These are phyloP conservation scores for Entomortierella chlamydospora DNA, from an alignment of 192 early-diverging fungal genomes.

Conservation along the genomic window DNA sequence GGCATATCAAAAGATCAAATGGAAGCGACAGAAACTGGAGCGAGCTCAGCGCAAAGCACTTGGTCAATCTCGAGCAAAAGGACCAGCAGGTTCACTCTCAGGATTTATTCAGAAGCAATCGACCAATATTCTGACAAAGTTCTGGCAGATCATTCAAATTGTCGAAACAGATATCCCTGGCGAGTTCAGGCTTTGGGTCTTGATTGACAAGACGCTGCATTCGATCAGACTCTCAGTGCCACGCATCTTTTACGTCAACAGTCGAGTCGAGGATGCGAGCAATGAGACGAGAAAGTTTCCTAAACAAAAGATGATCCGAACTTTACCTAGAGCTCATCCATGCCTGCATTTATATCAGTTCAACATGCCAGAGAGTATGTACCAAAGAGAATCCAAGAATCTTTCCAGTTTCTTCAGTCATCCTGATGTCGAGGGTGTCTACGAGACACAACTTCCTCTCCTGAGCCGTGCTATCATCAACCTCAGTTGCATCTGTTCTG, in stretches of 20 bases:
- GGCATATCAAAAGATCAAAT: conserved; percentile 79
- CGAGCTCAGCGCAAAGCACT: conserved; percentile 61
- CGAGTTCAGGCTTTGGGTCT: conserved; percentile 89
- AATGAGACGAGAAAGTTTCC: conserved; percentile 34
- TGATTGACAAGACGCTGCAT: conserved; percentile 77
- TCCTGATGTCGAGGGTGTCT: conserved; percentile 91
- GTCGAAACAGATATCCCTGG: conserved; percentile 85
- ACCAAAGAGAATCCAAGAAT: conserved; percentile 75
- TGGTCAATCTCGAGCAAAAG: conserved; percentile 46
- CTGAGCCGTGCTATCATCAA: conserved; percentile 84
- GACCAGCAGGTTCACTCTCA: conserved; percentile 44
- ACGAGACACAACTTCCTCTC: conserved; percentile 90
- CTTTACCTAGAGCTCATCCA: conserved; percentile 83
- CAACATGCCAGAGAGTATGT: conserved; percentile 84
- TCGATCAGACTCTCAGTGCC: conserved; percentile 81
- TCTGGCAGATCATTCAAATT: conserved; percentile 92
- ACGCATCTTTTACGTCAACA: conserved; percentile 88
- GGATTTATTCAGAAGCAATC: conserved; percentile 81
- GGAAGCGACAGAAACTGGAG: conserved; percentile 70
- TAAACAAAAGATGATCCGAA: conserved; percentile 58
- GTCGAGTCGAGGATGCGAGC: conserved; percentile 56
- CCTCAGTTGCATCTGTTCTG: conserved; percentile 73
- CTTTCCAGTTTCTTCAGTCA: conserved; percentile 87
- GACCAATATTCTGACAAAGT: conserved; percentile 66
- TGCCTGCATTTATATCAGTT: conserved; percentile 82